Base-by-base conservation (phyloP, 2,329 filamentous ascomycete species). In the Trichoderma hamatum region DNA sequence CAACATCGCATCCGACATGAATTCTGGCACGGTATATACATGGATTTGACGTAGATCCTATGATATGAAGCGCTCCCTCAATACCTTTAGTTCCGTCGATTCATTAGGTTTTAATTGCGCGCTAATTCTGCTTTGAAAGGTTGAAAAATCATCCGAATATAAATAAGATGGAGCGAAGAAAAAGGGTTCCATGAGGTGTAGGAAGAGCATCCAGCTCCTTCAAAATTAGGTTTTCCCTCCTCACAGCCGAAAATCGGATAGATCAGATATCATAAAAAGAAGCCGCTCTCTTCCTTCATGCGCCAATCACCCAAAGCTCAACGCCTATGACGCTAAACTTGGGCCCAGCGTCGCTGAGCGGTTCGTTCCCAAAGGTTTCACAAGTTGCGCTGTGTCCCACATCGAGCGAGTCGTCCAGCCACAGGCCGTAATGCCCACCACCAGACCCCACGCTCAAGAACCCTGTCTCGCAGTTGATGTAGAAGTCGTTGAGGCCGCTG, bases 401-500 rank as follows among this genome's bases (percentile, higher is more conserved):
- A 72, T 95, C 92, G 56, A 98, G 88, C 21, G 88, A 88, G 73
- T 95, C 91, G 77, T 97, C 93, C 14, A 99, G 85, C 96, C 96
- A 98, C 6, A 99, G 83, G 2, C 96, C 96, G 78, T 96, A 98
- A 74, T 92, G 92, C 0, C 96, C 95, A 74, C 97, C 94, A 54
- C 85, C 93, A 67, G 93, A 95, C 13, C 96, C 96, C 24, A 98
- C 86, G 75, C 92, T 96, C 16, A 99, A 80, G 78, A 92, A 98
- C 28, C 90, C 88, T 3, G 88, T 84, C 80, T 98, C 94, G 80
- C 95, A 98, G 75, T 96, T 92, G 73, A 98, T 96, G 83, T 95
- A 93, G 78, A 97, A 99, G 79, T 98, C 96, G 78, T 99, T 98
- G 51, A 97, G 88, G 5, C 96, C 96, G 68, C 92, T 96, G 77